These are phyloP conservation scores for Solanum chaucha DNA, from an alignment of 257 asterid genomes.

Conservation along the genomic window DNA sequence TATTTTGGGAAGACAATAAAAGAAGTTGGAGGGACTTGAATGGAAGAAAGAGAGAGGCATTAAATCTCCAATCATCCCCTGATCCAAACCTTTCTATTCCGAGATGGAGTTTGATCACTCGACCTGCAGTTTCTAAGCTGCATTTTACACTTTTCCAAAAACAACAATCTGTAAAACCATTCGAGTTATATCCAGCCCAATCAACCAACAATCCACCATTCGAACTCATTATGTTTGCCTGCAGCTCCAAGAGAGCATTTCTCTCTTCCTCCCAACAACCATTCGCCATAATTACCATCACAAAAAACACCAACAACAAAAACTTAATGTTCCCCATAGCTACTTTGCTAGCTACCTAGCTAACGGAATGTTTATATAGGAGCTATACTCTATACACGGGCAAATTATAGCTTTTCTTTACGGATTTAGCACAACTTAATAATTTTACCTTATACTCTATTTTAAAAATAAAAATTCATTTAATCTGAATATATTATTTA, in stretches of 20 bases:
- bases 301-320: not conserved
- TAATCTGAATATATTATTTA: too few species aligned
- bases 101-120: not conserved
- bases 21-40: not conserved
- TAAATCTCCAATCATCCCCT: not conserved
- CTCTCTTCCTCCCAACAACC: not conserved
- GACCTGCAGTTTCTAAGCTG: not conserved
- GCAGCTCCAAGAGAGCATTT: not conserved
- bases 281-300: not conserved
- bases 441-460: too few species aligned
- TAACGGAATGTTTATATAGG: too few species aligned
- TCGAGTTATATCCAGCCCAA: not conserved
- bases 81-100: accelerated
- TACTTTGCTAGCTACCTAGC: too few species aligned
- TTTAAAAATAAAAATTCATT: too few species aligned
- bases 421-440: too few species aligned
- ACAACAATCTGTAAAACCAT: not conserved
- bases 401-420: too few species aligned
- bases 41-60: not conserved
- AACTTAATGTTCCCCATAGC: not conserved
- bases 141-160: not conserved
- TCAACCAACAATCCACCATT: not conserved
- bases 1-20: too few species aligned
- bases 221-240: not conserved
- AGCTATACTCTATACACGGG: too few species aligned